Conservation (phyloP, 306 rosid genomes). For the Cucurbita maxima region DNA sequence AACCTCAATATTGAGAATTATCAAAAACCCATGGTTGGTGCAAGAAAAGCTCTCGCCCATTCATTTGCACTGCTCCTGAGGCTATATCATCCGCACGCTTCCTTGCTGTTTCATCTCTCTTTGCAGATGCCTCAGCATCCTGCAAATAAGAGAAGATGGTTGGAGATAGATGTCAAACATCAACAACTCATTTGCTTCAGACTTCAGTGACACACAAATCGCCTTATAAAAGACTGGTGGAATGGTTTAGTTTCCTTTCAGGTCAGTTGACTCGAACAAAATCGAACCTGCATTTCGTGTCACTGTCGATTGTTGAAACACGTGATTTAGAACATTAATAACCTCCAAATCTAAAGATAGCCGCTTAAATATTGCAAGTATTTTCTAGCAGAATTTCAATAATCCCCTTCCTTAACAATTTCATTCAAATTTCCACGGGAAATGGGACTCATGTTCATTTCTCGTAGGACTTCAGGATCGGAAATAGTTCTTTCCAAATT, state of each 20-base stretch:
- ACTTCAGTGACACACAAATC: background rate
- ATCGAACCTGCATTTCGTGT: background rate
- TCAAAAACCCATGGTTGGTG: slow-evolving; percentile 89
- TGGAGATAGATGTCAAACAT: background rate
- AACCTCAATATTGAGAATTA: slow-evolving; percentile 47
- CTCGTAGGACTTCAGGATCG: background rate
- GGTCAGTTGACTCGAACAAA: background rate
- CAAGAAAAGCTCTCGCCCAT: slow-evolving; percentile 73
- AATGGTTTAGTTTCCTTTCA: background rate
- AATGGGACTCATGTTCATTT: background rate
- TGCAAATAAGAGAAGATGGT: slow-evolving; percentile 9
- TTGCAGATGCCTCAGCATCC: slow-evolving; percentile 60
- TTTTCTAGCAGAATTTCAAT: background rate
- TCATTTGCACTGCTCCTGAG: slow-evolving; percentile 62
- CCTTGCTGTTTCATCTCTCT: slow-evolving; percentile 57
- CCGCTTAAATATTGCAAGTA: background rate
- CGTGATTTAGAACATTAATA: background rate
- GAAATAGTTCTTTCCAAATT: background rate
- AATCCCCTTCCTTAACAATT: background rate
- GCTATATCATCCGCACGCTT: slow-evolving; percentile 75
- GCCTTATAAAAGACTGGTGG: background rate
- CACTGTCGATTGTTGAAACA: background rate
- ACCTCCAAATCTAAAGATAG: background rate
- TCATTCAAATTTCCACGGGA: background rate
- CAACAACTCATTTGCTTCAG: background rate